phyloP scores from a whole-genome alignment of 2,329 filamentous ascomycete genomes.

The Zymoseptoria tritici region DNA sequence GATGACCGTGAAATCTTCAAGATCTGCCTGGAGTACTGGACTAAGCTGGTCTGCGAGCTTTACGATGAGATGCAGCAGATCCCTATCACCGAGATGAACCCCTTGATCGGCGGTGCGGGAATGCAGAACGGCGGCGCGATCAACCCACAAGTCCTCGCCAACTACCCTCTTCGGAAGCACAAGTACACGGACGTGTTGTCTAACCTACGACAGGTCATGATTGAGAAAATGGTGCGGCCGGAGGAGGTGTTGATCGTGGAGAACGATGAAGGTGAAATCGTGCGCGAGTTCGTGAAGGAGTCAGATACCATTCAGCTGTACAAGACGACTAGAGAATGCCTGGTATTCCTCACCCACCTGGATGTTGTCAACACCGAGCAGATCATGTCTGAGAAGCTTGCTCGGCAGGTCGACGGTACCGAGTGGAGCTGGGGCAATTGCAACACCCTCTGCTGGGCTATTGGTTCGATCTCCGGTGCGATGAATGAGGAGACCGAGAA shows the following conservation, averaged over 20 bases:
- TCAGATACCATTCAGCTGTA: conserved; percentile 98
- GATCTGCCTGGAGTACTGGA: conserved; percentile 98
- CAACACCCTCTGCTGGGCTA: conserved; percentile 99
- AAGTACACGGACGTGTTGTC: conserved; percentile 93
- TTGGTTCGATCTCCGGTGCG: conserved; percentile 93
- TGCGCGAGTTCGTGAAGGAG: conserved; percentile 98
- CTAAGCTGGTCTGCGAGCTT: conserved; percentile 92
- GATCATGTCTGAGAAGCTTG: conserved; percentile 98
- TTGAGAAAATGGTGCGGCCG: conserved; percentile 98
- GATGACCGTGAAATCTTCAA: conserved; percentile 99
- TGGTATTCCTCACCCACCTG: conserved; percentile 94
- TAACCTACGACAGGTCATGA: conserved; percentile 95
- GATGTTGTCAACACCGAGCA: conserved; percentile 96
- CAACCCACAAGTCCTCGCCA: conserved; percentile 75
- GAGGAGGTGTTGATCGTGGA: conserved; percentile 99
- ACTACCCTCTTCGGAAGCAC: conserved; percentile 92
- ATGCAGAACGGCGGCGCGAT: conserved; percentile 74
- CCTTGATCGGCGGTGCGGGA: conserved; percentile 71
- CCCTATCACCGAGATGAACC: conserved; percentile 87
- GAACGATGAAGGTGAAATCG: conserved; percentile 98
- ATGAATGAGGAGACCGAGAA: conserved; percentile 99
- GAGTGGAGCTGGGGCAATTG: conserved; percentile 99
- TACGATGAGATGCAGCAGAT: conserved; percentile 99
- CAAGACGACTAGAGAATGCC: conserved; percentile 94
- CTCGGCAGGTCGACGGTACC: conserved; percentile 84